Evolutionary conservation across 2,329 filamentous ascomycete species (phyloP).

Genomic region (Sordariomycetes sp.): DNA sequence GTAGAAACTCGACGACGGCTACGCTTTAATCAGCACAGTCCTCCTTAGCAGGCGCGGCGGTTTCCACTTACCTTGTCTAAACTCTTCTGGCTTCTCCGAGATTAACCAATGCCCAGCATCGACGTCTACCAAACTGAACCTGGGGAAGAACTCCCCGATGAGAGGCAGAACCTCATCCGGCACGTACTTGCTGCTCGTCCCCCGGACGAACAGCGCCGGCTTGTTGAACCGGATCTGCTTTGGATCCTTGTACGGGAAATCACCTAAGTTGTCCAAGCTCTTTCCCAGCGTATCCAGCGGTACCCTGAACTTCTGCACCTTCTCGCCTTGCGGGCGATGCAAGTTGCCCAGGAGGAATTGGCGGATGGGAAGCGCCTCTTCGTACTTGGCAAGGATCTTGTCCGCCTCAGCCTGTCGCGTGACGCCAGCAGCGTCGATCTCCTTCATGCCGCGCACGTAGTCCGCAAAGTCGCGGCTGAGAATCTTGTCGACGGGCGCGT

Average conservation of each 20-base stretch:
- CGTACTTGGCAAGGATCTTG: constrained; percentile 65
- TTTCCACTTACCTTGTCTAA: constrained; percentile 53
- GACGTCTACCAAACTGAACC: constrained; percentile 63
- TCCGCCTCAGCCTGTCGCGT: constrained; percentile 71
- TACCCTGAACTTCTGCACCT: constrained; percentile 63
- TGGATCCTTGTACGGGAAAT: constrained; percentile 79
- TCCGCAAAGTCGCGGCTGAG: constrained; percentile 66
- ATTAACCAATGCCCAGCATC: constrained; percentile 83
- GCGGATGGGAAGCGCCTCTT: constrained; percentile 65
- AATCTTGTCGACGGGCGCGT: constrained; percentile 75
- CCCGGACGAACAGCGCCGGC: constrained; percentile 71
- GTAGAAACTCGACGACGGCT: constrained; percentile 58
- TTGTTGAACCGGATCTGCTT: constrained; percentile 61
- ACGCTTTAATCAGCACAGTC: background rate
- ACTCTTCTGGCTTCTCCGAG: constrained; percentile 76
- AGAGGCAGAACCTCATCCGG: constrained; percentile 72
- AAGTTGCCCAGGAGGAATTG: constrained; percentile 92
- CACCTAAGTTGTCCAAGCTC: constrained; percentile 66
- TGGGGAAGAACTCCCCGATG: constrained; percentile 74
- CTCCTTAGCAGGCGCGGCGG: background rate
- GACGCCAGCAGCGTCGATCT: constrained; percentile 61
- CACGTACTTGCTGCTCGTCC: constrained; percentile 69
- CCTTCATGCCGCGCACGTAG: constrained; percentile 79
- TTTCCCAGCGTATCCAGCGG: constrained; percentile 63
- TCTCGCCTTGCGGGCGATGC: constrained; percentile 38